A percentile compares a stretch with the other conserved stretches of the same genome.
Conservation (phyloP, 345 rosid species). For the Raphanus sativus region DNA sequence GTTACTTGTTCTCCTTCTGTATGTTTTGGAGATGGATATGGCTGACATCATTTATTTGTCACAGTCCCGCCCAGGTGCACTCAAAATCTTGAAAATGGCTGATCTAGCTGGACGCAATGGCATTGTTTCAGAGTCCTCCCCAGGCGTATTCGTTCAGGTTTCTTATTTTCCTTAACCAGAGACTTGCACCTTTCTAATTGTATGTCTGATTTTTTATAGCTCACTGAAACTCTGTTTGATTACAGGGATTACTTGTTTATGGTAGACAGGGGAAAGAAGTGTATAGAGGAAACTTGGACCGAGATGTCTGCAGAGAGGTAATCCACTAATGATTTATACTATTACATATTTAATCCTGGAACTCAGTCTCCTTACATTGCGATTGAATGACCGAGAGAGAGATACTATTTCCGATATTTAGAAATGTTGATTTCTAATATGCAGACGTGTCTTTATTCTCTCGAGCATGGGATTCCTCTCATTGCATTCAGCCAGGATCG, state of each 20-base stretch:
- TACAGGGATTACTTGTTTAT: conserved; percentile 92
- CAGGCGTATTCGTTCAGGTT: conserved; percentile 95
- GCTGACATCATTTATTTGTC: conserved; percentile 23
- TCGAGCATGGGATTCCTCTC: conserved; percentile 83
- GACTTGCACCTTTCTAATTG: conserved; percentile 2
- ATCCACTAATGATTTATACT: conserved; percentile 4
- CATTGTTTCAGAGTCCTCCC: conserved; percentile 70
- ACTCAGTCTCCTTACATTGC: too few relatives aligned
- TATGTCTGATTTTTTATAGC: not conserved
- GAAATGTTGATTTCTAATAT: conserved; percentile 5
- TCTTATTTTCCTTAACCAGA: conserved; percentile 18
- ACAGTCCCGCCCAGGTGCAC: conserved; percentile 80
- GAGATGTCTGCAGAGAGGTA: conserved; percentile 85
- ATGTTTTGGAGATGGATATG: conserved; percentile 13
- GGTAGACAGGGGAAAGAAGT: conserved; percentile 88
- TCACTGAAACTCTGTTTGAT: conserved; percentile 29
- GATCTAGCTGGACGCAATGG: conserved; percentile 79
- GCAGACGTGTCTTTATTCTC: conserved; percentile 77
- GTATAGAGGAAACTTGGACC: conserved; percentile 75
- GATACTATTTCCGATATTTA: not conserved
- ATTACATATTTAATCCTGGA: not conserved
- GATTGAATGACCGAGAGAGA: not conserved
- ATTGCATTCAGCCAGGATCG: conserved; percentile 80
- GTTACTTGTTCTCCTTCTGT: not conserved
- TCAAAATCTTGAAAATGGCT: conserved; percentile 56